Evolutionary conservation across 768 basidiomycete genomes (phyloP), one percentile per base, ranked within the genome.

Genomic region (Pisolithus microcarpus): DNA sequence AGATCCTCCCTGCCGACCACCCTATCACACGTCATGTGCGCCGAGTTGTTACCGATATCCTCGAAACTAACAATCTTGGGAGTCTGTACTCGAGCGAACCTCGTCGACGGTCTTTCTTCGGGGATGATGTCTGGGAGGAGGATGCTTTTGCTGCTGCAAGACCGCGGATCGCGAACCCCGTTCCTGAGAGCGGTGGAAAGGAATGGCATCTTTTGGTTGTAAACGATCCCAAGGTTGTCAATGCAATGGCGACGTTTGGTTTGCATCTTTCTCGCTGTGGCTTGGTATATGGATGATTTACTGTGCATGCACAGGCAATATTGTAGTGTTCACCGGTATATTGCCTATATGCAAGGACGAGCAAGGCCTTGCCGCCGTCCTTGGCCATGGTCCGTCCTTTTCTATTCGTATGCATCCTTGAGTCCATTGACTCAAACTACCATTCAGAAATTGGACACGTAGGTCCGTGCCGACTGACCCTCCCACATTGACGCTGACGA

Each of bases 281-380:
- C 39, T 19, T 13, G 45, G 11, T 5, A 40, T 31, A 9, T 23
- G 26, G 11, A 16, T 26, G 6, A 13, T 28, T 24, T 6, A 16
- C 28, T 23, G 34, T 30, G 24, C 37, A 53, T 40, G 8, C 26
- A 24, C 59, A 82, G 87, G 85, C 1, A 76, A 84, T 46, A 83
- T 96, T 48, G 77, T 92, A 30, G 87, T 97, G 9, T 95, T 89
- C 61, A 92, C 91, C 0, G 93, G 93, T 0, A 90, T 96, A 34
- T 65, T 96, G 4, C 89, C 87, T 0, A 69, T 93, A 6, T 84
- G 82, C 43, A 72, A 70, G 53, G 82, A 91, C 54, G 89, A 92
- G 57, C 78, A 86, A 58, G 91, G 90, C 0, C 70, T 97, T 0
- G 89, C 93, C 1, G 84, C 84, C 16, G 84, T 96, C 1, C 68